A percentile compares a stretch with the other conserved stretches of the same genome.
Conservation (phyloP, 352 stramenopile genomes). For the Lagenidium giganteum region DNA sequence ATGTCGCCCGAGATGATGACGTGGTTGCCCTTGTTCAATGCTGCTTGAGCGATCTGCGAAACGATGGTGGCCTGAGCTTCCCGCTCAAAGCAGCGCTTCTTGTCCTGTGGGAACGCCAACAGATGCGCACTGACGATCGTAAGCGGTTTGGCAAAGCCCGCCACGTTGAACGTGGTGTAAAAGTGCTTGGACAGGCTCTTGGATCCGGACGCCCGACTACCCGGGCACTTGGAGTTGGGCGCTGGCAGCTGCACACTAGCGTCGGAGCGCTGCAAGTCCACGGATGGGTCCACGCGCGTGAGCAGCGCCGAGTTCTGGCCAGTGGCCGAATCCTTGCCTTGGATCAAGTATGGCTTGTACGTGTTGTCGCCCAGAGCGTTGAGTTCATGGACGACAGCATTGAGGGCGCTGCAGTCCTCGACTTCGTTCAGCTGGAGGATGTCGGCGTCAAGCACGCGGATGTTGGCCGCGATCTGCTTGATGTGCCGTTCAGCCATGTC, state of each 20-base stretch:
- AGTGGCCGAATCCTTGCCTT: slow-evolving; percentile 23
- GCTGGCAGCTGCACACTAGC: slow-evolving; percentile 9
- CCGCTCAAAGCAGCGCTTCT: slow-evolving; percentile 18
- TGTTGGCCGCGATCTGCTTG: slow-evolving; percentile 14
- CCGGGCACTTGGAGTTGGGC: slow-evolving; percentile 17
- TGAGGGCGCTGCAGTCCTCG: slow-evolving; percentile 16
- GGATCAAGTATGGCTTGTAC: slow-evolving; percentile 27
- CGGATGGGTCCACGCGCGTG: slow-evolving; percentile 21
- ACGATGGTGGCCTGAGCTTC: slow-evolving; percentile 25
- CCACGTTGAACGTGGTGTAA: slow-evolving; percentile 21
- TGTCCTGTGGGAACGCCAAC: slow-evolving; percentile 20
- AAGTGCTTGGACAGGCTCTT: slow-evolving; percentile 30
- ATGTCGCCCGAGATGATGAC: slow-evolving; percentile 28
- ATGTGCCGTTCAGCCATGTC: slow-evolving; percentile 18
- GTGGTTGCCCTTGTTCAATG: slow-evolving; percentile 6
- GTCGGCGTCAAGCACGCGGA: slow-evolving; percentile 21
- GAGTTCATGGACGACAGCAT: slow-evolving; percentile 8
- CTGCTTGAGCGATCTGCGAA: slow-evolving; percentile 2
- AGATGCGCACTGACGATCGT: slow-evolving; percentile 40
- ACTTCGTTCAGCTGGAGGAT: slow-evolving; percentile 28
- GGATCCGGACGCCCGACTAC: background rate
- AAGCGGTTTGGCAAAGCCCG: slow-evolving; percentile 18
- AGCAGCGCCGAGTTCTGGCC: slow-evolving; percentile 24
- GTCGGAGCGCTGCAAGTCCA: slow-evolving; percentile 13
- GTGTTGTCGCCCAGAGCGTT: slow-evolving; percentile 9